A percentile compares a stretch with the other conserved stretches of the same genome.
phyloP scores from a whole-genome alignment of 208 protist species.

The Kentomonas sorsogonicus region DNA sequence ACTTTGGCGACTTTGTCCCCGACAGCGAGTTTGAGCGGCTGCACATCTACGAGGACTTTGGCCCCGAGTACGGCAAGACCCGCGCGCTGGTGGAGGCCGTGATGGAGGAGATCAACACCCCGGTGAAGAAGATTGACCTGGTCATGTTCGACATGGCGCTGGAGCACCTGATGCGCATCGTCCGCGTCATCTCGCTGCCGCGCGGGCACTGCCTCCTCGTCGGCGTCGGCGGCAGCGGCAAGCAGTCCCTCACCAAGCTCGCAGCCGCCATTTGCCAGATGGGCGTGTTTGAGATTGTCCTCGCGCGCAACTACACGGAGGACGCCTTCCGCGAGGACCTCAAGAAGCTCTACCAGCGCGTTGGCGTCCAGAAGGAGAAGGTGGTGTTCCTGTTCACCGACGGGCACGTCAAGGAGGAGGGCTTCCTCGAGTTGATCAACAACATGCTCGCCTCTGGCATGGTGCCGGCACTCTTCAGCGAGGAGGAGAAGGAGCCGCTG shows the following conservation, averaged over 20 bases:
- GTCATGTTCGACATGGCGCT: conserved; percentile 99
- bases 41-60: conserved; percentile 93
- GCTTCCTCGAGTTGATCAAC: conserved; percentile 99
- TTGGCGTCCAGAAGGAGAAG: conserved; percentile 89
- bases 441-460: conserved; percentile 98
- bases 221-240: conserved; percentile 97
- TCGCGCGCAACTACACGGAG: conserved; percentile 97
- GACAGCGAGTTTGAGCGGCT: conserved; percentile 64
- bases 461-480: conserved; percentile 97
- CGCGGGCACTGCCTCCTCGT: conserved; percentile 97
- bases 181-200: conserved; percentile 94
- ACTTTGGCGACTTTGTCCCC: conserved; percentile 93
- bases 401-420: conserved; percentile 96
- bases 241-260: conserved; percentile 96
- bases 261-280: conserved; percentile 92
- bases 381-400: conserved; percentile 99
- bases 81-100: conserved; percentile 89
- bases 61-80: conserved; percentile 65
- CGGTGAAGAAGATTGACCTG: conserved; percentile 92
- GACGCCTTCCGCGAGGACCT: conserved; percentile 97
- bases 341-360: conserved; percentile 94
- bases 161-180: conserved; percentile 95
- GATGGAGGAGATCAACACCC: conserved; percentile 93
- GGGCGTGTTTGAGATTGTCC: conserved; percentile 95
- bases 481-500: conserved; percentile 96